Conservation (phyloP, 2,329 filamentous ascomycete species). For the Didymellaceae sp. region DNA sequence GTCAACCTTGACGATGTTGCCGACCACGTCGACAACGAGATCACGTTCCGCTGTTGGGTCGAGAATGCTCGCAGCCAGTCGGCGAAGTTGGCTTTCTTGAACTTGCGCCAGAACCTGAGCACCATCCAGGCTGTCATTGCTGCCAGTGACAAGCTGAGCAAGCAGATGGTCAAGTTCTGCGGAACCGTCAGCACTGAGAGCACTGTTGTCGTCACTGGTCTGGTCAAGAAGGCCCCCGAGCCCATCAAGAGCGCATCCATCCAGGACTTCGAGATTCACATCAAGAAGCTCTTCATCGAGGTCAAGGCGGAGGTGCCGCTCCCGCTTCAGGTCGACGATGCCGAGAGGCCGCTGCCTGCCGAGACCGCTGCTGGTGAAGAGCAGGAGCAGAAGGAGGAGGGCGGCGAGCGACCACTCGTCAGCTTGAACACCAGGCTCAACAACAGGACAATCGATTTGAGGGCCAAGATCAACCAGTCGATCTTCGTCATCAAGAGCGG, state of each 20-base stretch:
- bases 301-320: slow-evolving; percentile 67
- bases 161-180: slow-evolving; percentile 95
- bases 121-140: slow-evolving; percentile 82
- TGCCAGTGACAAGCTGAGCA: slow-evolving; percentile 67
- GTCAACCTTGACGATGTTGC: slow-evolving; percentile 61
- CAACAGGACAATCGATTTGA: slow-evolving; percentile 91
- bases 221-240: slow-evolving; percentile 81
- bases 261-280: slow-evolving; percentile 82
- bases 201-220: slow-evolving; percentile 80
- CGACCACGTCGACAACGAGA: slow-evolving; percentile 51
- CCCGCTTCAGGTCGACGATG: slow-evolving; percentile 65
- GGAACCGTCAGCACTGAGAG: slow-evolving; percentile 77
- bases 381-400: slow-evolving; percentile 59
- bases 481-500: slow-evolving; percentile 75
- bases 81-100: slow-evolving; percentile 89
- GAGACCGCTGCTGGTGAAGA: slow-evolving; percentile 57
- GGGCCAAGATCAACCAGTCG: slow-evolving; percentile 88
- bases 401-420: slow-evolving; percentile 70
- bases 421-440: slow-evolving; percentile 84
- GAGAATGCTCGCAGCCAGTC: slow-evolving; percentile 88
- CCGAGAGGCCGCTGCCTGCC: slow-evolving; percentile 57
- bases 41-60: slow-evolving; percentile 80
- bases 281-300: slow-evolving; percentile 82
- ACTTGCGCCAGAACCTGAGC: slow-evolving; percentile 77
- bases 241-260: slow-evolving; percentile 88